These are phyloP conservation scores for Nepenthes mirabilis DNA, from an alignment of 148 eudicot species.

Conservation along the genomic window DNA sequence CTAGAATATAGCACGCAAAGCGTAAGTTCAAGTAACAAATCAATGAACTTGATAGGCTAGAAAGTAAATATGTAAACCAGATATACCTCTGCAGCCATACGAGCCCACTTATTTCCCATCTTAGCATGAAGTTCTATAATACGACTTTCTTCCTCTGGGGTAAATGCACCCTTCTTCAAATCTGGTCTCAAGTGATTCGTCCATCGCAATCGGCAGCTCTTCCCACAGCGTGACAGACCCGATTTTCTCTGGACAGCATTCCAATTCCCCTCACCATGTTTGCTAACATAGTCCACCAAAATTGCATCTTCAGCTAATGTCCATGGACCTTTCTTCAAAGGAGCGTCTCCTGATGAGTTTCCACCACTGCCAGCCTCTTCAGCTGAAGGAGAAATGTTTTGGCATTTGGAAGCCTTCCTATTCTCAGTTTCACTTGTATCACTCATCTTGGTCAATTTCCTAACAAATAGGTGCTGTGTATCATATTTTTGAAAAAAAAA, in stretches of 20 bases:
- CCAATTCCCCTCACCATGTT: slow-evolving; percentile 95
- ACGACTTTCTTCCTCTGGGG: slow-evolving; percentile 62
- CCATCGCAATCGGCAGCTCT: slow-evolving; percentile 94
- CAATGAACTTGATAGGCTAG: too few relatives aligned
- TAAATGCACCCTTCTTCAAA: slow-evolving; percentile 75
- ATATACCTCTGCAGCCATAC: slow-evolving; percentile 78
- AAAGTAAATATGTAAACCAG: too few relatives aligned
- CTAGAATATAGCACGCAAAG: too few relatives aligned
- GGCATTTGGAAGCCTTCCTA: slow-evolving; percentile 30
- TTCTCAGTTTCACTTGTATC: slow-evolving; percentile 55
- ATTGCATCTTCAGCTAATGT: slow-evolving; percentile 81
- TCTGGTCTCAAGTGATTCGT: slow-evolving; percentile 91
- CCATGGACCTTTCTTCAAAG: slow-evolving; percentile 90
- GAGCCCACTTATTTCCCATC: slow-evolving; percentile 37
- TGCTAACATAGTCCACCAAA: slow-evolving; percentile 62
- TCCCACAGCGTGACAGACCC: slow-evolving; percentile 84
- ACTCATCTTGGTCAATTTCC: slow-evolving; percentile 22
- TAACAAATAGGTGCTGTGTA: slow-evolving; percentile 3
- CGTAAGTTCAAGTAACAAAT: too few relatives aligned
- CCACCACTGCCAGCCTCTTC: slow-evolving; percentile 34
- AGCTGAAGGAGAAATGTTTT: slow-evolving; percentile 30
- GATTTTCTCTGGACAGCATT: slow-evolving; percentile 84
- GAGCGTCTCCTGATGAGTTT: slow-evolving; percentile 17
- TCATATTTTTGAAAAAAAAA: not conserved
- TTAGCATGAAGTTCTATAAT: slow-evolving; percentile 82